These are phyloP conservation scores for Selaginella tamariscina DNA, from an alignment of 75 land plant species.

Conservation along the genomic window DNA sequence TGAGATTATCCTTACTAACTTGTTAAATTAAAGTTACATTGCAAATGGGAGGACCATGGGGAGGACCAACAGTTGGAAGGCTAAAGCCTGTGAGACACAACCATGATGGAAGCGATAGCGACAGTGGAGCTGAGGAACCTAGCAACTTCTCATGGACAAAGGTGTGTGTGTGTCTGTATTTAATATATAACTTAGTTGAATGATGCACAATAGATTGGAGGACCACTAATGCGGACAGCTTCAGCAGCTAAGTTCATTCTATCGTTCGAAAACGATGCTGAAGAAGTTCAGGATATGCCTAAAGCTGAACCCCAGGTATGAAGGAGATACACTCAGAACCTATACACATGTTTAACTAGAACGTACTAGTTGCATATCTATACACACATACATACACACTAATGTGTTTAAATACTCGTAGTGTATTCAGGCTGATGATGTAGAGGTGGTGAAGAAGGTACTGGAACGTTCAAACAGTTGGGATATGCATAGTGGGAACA, in stretches of 20 bases:
- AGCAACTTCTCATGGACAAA: slow-evolving; percentile 22
- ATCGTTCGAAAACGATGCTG: background rate
- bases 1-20: too few relatives aligned
- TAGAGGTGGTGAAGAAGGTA: background rate
- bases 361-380: background rate
- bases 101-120: slow-evolving; percentile 22
- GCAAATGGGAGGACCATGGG: slow-evolving; percentile 24
- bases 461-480: background rate
- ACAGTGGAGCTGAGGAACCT: slow-evolving; percentile 13
- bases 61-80: slow-evolving; percentile 14
- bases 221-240: slow-evolving; percentile 25
- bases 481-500: background rate
- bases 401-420: too few relatives aligned
- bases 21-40: too few relatives aligned
- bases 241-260: slow-evolving; percentile 19
- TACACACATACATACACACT: too few relatives aligned
- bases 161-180: too few relatives aligned
- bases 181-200: too few relatives aligned
- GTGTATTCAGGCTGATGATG: too few relatives aligned
- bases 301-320: background rate
- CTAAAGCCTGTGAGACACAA: background rate
- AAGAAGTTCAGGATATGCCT: background rate
- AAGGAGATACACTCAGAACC: too few relatives aligned
- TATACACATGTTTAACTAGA: too few relatives aligned
- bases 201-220: too few relatives aligned